phyloP scores from a whole-genome alignment of 177 flowering plant genomes.

The Tripterygium wilfordii region DNA sequence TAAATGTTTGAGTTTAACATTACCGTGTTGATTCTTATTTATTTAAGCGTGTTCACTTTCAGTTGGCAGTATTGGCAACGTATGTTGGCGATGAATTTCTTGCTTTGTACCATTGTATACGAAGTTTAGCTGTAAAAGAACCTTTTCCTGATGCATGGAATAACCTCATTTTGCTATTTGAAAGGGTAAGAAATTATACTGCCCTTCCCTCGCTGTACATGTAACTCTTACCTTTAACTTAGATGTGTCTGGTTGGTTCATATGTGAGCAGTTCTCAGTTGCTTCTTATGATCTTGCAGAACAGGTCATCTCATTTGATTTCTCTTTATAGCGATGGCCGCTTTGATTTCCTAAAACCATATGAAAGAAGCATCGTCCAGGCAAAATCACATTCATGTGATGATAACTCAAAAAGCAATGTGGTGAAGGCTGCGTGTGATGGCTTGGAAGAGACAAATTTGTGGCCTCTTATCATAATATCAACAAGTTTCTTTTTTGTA shows the following conservation, averaged over 20 bases:
- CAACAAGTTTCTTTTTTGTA: constrained; percentile 51
- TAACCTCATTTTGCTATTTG: constrained; percentile 68
- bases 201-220: too few species aligned
- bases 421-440: constrained; percentile 13
- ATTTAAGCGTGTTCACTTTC: too few species aligned
- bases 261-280: constrained; percentile 4
- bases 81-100: constrained; percentile 75
- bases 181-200: constrained; percentile 44
- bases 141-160: constrained; percentile 86
- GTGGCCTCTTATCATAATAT: constrained; percentile 56
- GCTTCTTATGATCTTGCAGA: constrained; percentile 45
- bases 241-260: too few species aligned
- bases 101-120: constrained; percentile 71
- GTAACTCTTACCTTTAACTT: too few species aligned
- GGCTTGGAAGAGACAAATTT: constrained; percentile 19
- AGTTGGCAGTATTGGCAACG: constrained; percentile 84
- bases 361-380: constrained; percentile 23
- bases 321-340: constrained; percentile 29
- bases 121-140: constrained; percentile 79
- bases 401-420: constrained; percentile 9
- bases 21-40: constrained; percentile 2
- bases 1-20: too few species aligned
- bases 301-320: constrained; percentile 35
- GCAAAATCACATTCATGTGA: constrained; percentile 12
- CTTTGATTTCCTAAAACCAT: constrained; percentile 56